These are phyloP conservation scores for Durio zibethinus DNA, from an alignment of 345 rosid species.

Conservation along the genomic window DNA sequence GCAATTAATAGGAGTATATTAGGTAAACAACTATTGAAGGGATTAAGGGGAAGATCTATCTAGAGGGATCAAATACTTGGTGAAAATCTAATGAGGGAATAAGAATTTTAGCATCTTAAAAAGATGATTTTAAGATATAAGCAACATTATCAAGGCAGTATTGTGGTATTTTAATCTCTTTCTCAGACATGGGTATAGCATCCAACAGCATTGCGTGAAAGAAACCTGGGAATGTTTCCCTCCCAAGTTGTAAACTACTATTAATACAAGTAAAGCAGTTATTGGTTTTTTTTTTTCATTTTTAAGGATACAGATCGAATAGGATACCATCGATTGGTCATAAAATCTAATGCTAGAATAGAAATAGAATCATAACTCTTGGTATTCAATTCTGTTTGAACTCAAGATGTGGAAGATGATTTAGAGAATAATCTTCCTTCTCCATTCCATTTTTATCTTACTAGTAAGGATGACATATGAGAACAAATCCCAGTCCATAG, in stretches of 20 bases:
- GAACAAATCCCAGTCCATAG: slow-evolving; percentile 1
- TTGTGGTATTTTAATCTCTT: slow-evolving; percentile 5
- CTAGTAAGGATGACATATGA: neutral
- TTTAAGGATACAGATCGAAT: neutral
- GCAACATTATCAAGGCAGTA: slow-evolving; percentile 14
- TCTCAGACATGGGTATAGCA: slow-evolving; percentile 15
- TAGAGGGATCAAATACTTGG: slow-evolving; percentile 28
- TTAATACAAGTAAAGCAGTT: neutral
- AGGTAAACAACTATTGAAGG: slow-evolving; percentile 11
- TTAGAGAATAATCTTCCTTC: neutral
- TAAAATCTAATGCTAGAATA: neutral
- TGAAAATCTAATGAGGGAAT: slow-evolving; percentile 25
- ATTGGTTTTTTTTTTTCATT: neutral
- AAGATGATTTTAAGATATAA: slow-evolving; percentile 7
- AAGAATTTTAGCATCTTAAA: slow-evolving; percentile 35
- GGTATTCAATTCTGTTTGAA: neutral
- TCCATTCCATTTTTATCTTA: neutral
- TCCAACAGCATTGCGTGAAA: slow-evolving; percentile 8
- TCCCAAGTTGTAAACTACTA: neutral
- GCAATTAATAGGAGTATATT: neutral
- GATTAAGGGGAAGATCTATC: slow-evolving; percentile 9
- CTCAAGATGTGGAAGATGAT: neutral
- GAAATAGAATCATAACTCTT: neutral
- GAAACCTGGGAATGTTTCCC: slow-evolving; percentile 10
- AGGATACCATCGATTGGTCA: neutral